Conservation (phyloP, 2,329 filamentous ascomycete genomes). For the Periconia digitata region DNA sequence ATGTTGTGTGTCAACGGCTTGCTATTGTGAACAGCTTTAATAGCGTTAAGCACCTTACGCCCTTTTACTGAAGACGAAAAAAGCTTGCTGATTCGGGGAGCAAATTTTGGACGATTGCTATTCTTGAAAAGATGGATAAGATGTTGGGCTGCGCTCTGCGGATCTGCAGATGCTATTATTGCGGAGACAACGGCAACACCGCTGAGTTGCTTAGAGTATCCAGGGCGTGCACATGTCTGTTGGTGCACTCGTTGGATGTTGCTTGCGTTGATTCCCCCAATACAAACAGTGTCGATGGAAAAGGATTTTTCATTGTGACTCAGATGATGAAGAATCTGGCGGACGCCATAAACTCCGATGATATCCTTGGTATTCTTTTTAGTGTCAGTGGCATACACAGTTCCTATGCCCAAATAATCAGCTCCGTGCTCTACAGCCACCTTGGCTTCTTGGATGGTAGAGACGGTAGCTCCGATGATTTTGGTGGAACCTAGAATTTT, state of each 20-base stretch:
- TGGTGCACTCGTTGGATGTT: slow-evolving; percentile 76
- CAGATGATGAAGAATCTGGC: slow-evolving; percentile 66
- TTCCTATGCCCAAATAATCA: slow-evolving; percentile 88
- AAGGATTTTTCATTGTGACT: slow-evolving; percentile 33
- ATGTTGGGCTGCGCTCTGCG: slow-evolving; percentile 64
- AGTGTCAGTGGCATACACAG: slow-evolving; percentile 78
- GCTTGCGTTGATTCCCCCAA: slow-evolving; percentile 79
- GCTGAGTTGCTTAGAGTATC: slow-evolving; percentile 54
- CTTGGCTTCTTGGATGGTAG: slow-evolving; percentile 70
- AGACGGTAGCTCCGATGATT: slow-evolving; percentile 89
- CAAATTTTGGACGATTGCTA: too few relatives aligned
- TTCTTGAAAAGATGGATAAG: slow-evolving; percentile 19
- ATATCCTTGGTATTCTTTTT: slow-evolving; percentile 87
- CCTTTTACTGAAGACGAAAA: too few relatives aligned
- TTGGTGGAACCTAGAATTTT: slow-evolving; percentile 71
- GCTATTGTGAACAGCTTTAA: slow-evolving; percentile 62
- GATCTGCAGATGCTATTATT: slow-evolving; percentile 73
- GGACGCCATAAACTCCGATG: slow-evolving; percentile 72
- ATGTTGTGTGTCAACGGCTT: slow-evolving; percentile 90
- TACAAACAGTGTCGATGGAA: slow-evolving; percentile 65
- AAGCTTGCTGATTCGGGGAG: too few relatives aligned
- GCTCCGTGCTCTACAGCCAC: slow-evolving; percentile 74
- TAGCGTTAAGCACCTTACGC: too few relatives aligned
- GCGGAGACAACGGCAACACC: slow-evolving; percentile 90
- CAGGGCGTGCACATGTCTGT: slow-evolving; percentile 58